Percentiles rank a stretch among this genome's conserved stretches.
phyloP scores from a whole-genome alignment of 345 rosid genomes.

The Draba incana region DNA sequence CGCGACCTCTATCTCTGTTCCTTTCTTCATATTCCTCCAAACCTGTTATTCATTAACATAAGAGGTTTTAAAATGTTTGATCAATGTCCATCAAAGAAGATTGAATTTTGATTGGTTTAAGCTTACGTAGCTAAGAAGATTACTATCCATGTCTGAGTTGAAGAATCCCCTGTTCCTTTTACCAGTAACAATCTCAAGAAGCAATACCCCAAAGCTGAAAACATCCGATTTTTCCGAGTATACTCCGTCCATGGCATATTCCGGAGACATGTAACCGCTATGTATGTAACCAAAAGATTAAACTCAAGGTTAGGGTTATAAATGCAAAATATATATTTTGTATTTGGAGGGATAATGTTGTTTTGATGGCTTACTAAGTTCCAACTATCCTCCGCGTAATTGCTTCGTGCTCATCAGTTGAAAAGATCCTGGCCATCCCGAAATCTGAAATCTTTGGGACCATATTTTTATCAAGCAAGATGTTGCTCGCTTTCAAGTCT shows the following conservation, averaged over 20 bases:
- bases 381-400: background rate
- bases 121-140: background rate
- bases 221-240: background rate
- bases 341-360: too few species aligned
- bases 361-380: background rate
- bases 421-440: background rate
- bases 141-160: background rate
- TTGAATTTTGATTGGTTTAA: background rate
- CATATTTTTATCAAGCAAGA: conserved; percentile 62
- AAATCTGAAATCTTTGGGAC: conserved; percentile 10
- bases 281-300: background rate
- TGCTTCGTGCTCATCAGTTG: background rate
- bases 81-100: background rate
- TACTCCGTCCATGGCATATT: background rate
- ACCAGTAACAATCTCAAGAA: conserved; percentile 21
- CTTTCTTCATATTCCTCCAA: conserved; percentile 9
- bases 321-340: too few species aligned
- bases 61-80: background rate
- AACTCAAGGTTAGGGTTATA: background rate
- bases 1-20: background rate
- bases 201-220: conserved; percentile 20
- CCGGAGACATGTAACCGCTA: conserved; percentile 22
- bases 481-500: conserved; percentile 80
- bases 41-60: background rate
- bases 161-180: conserved; percentile 10